A percentile compares a stretch with the other conserved stretches of the same genome.
These are phyloP conservation scores for Fonsecaea pedrosoi DNA, from an alignment of 2,329 filamentous ascomycete genomes.

Conservation along the genomic window DNA sequence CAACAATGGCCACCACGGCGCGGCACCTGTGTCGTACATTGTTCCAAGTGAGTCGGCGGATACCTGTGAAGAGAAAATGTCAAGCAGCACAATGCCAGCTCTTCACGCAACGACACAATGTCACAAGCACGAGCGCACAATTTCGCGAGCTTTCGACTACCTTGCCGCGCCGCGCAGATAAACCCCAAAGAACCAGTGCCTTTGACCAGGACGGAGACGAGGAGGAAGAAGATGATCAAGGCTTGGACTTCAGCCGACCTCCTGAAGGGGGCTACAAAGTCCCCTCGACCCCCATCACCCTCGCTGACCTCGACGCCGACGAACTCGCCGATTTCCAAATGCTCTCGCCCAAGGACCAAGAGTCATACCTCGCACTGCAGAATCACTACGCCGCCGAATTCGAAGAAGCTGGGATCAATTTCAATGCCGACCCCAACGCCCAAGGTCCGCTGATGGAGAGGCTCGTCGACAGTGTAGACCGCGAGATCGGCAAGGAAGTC, in stretches of 20 bases:
- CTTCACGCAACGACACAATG: constrained; percentile 16
- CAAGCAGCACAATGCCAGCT: constrained; percentile 12
- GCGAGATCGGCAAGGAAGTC: constrained; percentile 44
- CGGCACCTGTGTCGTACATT: constrained; percentile 38
- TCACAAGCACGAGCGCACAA: constrained; percentile 19
- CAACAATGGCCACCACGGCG: constrained; percentile 39
- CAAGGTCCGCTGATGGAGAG: constrained; percentile 34
- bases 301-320: constrained; percentile 34
- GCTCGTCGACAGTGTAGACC: constrained; percentile 44
- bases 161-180: constrained; percentile 24
- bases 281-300: constrained; percentile 29
- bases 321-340: constrained; percentile 39
- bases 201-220: not conserved
- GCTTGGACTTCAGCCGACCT: constrained; percentile 20
- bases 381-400: constrained; percentile 38
- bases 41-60: constrained; percentile 31
- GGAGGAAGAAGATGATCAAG: constrained; percentile 17
- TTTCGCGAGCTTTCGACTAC: constrained; percentile 35
- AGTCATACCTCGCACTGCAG: constrained; percentile 33
- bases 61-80: constrained; percentile 37
- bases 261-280: constrained; percentile 29
- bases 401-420: constrained; percentile 29
- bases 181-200: constrained; percentile 1
- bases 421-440: constrained; percentile 9
- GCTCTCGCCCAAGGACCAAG: constrained; percentile 32